These are phyloP conservation scores for Fusarium sp. DNA, from an alignment of 2,329 filamentous ascomycete species.

Conservation along the genomic window DNA sequence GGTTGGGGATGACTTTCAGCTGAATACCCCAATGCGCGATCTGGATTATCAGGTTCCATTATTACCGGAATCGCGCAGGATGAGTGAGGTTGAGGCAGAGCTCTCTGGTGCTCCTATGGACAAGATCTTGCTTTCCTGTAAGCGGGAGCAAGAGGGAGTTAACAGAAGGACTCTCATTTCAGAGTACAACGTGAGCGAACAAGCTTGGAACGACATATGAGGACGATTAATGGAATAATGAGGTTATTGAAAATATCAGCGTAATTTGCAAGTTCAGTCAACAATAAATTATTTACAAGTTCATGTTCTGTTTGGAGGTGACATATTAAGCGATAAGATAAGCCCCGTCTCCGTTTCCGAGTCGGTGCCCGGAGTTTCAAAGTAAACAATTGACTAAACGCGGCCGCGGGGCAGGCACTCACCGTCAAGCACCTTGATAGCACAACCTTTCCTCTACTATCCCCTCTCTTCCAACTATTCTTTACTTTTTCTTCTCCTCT, in stretches of 20 bases:
- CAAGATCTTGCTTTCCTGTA: constrained; percentile 31
- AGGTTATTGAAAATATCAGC: background rate
- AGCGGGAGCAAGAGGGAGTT: constrained; percentile 1
- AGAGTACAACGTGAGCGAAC: constrained; percentile 19
- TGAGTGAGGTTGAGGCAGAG: constrained; percentile 34
- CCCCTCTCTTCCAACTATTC: background rate
- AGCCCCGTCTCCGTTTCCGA: constrained; percentile 14
- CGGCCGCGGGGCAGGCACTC: constrained; percentile 30
- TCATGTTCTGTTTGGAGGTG: background rate
- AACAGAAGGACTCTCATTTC: constrained; percentile 27
- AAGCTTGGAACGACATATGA: constrained; percentile 18
- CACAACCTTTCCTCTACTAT: background rate
- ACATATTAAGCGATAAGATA: constrained; percentile 20
- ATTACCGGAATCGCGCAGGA: constrained; percentile 19
- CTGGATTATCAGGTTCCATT: constrained; percentile 20
- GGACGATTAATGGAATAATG: background rate
- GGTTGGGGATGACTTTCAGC: constrained; percentile 16
- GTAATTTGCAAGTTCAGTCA: background rate
- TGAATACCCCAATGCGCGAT: constrained; percentile 3
- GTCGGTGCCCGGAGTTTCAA: background rate
- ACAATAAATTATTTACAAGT: background rate
- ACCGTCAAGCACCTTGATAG: constrained; percentile 28
- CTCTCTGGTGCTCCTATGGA: constrained; percentile 34
- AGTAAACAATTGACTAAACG: constrained; percentile 28
- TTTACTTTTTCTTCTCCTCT: background rate